Evolutionary conservation across 2,329 filamentous ascomycete species (phyloP).

Genomic region (Conoideocrella luteorostrata): DNA sequence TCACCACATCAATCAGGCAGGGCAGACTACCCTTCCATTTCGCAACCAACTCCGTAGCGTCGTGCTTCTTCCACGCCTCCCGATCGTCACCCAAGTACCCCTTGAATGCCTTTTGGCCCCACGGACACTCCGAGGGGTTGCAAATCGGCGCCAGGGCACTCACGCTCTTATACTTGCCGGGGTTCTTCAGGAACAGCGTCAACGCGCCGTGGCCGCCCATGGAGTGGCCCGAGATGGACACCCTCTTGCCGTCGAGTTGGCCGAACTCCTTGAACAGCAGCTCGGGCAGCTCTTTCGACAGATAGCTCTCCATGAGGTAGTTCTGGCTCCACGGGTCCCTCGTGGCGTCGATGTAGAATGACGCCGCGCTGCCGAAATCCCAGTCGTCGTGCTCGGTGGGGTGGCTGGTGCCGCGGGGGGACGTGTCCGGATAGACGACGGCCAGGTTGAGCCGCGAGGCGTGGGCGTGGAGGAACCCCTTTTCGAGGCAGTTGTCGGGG

Average conservation of each 20-base stretch:
- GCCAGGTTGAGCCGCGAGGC: slow-evolving; percentile 79
- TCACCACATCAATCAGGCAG: slow-evolving; percentile 78
- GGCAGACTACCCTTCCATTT: slow-evolving; percentile 66
- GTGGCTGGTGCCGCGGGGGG: slow-evolving; percentile 75
- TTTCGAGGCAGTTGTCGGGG: slow-evolving; percentile 75
- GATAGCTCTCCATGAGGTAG: slow-evolving; percentile 94
- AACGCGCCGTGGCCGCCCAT: slow-evolving; percentile 97
- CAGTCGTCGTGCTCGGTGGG: slow-evolving; percentile 80
- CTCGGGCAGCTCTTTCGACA: slow-evolving; percentile 79
- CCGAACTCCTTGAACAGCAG: slow-evolving; percentile 67
- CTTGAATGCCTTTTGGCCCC: slow-evolving; percentile 91
- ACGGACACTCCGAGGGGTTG: slow-evolving; percentile 80
- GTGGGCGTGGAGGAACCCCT: slow-evolving; percentile 84
- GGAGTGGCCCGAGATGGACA: slow-evolving; percentile 87
- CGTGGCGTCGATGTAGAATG: slow-evolving; percentile 90
- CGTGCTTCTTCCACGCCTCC: slow-evolving; percentile 78
- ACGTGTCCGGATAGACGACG: slow-evolving; percentile 93
- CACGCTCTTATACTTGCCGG: slow-evolving; percentile 80
- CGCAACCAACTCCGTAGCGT: slow-evolving; percentile 84
- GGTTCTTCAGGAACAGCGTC: slow-evolving; percentile 86
- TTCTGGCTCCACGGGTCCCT: slow-evolving; percentile 64
- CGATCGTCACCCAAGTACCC: slow-evolving; percentile 80
- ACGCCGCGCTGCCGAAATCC: slow-evolving; percentile 88
- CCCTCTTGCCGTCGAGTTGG: slow-evolving; percentile 59
- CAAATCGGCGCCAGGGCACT: slow-evolving; percentile 86